A percentile compares a stretch with the other conserved stretches of the same genome.
Conservation (phyloP, 1,284 basidiomycete species). For the Entoloma clypeatum region DNA sequence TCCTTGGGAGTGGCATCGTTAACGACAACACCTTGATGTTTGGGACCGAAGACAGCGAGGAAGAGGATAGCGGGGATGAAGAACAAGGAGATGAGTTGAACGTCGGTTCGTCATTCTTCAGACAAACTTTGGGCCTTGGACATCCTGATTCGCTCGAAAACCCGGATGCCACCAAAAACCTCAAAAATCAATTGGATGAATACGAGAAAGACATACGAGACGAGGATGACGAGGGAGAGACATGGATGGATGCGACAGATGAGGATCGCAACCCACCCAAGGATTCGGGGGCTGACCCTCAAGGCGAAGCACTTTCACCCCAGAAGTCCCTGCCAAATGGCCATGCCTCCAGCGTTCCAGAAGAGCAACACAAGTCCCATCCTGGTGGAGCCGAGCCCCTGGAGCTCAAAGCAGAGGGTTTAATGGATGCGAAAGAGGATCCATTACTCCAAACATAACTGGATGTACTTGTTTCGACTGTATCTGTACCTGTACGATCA, state of each 20-base stretch:
- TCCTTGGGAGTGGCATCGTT: slow-evolving; percentile 47
- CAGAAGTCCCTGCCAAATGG: slow-evolving; percentile 44
- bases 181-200: slow-evolving; percentile 60
- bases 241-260: slow-evolving; percentile 23
- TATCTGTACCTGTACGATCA: slow-evolving; percentile 15
- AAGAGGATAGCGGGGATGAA: slow-evolving; percentile 53
- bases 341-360: slow-evolving; percentile 33
- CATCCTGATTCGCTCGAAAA: slow-evolving; percentile 35
- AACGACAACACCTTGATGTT: slow-evolving; percentile 56
- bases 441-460: slow-evolving; percentile 46
- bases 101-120: slow-evolving; percentile 42
- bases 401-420: slow-evolving; percentile 63
- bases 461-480: slow-evolving; percentile 14
- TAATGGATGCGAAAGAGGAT: slow-evolving; percentile 69
- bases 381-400: slow-evolving; percentile 60
- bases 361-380: slow-evolving; percentile 48
- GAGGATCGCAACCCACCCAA: slow-evolving; percentile 19
- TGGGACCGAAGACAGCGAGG: slow-evolving; percentile 49
- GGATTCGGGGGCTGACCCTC: slow-evolving; percentile 19
- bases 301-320: slow-evolving; percentile 46
- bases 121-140: slow-evolving; percentile 42
- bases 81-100: slow-evolving; percentile 29
- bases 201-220: slow-evolving; percentile 46
- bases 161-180: slow-evolving; percentile 49
- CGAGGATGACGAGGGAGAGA: slow-evolving; percentile 30